Base-by-base conservation (phyloP, 768 basidiomycete genomes). In the Strobilomyces dryophilus region DNA sequence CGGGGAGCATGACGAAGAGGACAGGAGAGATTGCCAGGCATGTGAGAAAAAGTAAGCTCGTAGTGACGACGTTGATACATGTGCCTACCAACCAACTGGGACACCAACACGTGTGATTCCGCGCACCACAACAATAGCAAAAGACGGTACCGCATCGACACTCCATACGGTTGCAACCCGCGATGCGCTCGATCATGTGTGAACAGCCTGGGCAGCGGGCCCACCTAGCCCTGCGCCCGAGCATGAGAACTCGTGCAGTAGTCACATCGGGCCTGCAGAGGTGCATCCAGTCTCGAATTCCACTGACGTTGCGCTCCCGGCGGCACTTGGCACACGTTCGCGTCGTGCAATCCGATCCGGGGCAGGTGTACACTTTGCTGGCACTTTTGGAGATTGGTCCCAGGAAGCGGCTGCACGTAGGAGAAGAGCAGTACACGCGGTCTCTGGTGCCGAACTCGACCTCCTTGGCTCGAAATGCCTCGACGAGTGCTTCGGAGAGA, bases 111-210 rank as follows among this genome's bases (percentile, higher is more conserved):
- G 1, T 9, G 29, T 29, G 6, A 29, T 1, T 7, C 4, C 52
- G 70, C 21, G 60, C 76, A 72, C 74, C 47, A 73, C 82, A 75
- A 72, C 82, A 55, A 45, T 76, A 76, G 56, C 74, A 76, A 41
- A 76, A 76, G 45, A 75, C 61, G 11, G 67, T 69, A 37, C 58
- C 51, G 58, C 74, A 76, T 26, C 67, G 55, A 49, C 75, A 76
- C 2, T 70, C 71, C 69, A 76, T 73, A 53, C 76, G 74, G 56
- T 10, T 3, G 29, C 46, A 47, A 4, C 46, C 46, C 1, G 8
- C 1, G 15, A 12, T 20, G 34, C 6, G 46, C 21, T 47, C 34
- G 21, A 47, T 26, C 34, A 47, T 24, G 6, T 47, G 46, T 2
- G 46, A 47, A n/a, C 46, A 47, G 34, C 46, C 34, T 5, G 46